Conservation (phyloP, 306 rosid species). For the Hippophae rhamnoides region DNA sequence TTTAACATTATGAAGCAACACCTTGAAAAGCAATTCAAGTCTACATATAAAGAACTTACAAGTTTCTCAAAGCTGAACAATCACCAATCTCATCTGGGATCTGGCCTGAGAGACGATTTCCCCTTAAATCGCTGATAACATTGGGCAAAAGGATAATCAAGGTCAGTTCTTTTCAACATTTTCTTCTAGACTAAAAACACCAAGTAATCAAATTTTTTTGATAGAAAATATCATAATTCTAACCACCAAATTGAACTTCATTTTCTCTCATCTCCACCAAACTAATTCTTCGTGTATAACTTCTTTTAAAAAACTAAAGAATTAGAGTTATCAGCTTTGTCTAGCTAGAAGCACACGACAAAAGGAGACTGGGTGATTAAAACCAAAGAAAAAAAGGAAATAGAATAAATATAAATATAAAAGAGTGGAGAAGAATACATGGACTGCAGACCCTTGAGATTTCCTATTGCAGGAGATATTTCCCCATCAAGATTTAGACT, state of each 20-base stretch:
- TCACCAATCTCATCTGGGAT: constrained; percentile 99
- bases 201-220: too few relatives aligned
- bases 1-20: background rate
- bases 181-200: background rate
- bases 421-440: constrained; percentile 35
- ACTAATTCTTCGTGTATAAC: too few relatives aligned
- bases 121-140: constrained; percentile 65
- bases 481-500: constrained; percentile 86
- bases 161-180: background rate
- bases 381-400: background rate
- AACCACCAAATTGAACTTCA: too few relatives aligned
- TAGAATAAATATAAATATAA: background rate
- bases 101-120: constrained; percentile 79
- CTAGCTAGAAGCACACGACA: too few relatives aligned
- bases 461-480: constrained; percentile 80
- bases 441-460: constrained; percentile 56
- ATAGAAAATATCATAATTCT: too few relatives aligned
- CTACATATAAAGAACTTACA: constrained; percentile 36
- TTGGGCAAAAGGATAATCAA: background rate
- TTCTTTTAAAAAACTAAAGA: too few relatives aligned
- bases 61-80: constrained; percentile 51
- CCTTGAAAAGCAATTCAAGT: background rate
- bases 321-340: too few relatives aligned
- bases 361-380: too few relatives aligned
- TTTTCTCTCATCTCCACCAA: too few relatives aligned